Evolutionary conservation across 169 alveolate genomes (phyloP).

Genomic region (Cryptosporidium sp.): DNA sequence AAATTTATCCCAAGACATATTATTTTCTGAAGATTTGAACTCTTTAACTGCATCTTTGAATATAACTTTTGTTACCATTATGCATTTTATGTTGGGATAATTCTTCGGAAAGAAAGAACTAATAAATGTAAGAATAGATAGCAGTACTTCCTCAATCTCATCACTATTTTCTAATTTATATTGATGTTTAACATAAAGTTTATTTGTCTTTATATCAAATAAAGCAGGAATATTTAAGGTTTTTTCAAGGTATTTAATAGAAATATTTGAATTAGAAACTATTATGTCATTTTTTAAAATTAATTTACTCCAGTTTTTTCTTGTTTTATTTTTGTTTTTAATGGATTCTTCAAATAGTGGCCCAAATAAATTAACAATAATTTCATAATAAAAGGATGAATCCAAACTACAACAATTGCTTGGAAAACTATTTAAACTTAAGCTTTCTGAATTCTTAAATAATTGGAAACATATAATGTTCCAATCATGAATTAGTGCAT

Average conservation of each 20-base stretch:
- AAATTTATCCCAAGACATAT: slow-evolving; percentile 1
- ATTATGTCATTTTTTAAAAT: neutral
- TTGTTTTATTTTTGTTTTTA: neutral
- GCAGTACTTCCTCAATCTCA: neutral
- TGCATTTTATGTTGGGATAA: slow-evolving; percentile 2
- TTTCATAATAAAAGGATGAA: slow-evolving; percentile 1
- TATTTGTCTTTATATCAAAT: slow-evolving; percentile 21
- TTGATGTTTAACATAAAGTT: slow-evolving; percentile 7
- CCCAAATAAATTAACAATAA: slow-evolving; percentile 26
- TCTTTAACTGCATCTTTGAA: neutral
- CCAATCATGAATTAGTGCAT: neutral
- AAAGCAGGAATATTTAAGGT: neutral
- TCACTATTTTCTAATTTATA: neutral
- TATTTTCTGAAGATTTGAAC: neutral
- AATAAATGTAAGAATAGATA: slow-evolving; percentile 2
- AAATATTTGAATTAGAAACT: neutral
- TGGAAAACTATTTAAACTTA: neutral
- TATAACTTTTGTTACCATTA: slow-evolving; percentile 7
- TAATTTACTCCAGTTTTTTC: slow-evolving; percentile 15
- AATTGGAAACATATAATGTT: neutral
- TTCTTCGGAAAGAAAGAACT: slow-evolving; percentile 13
- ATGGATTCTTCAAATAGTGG: slow-evolving; percentile 58
- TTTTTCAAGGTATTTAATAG: neutral
- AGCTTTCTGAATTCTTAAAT: neutral
- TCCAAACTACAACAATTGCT: neutral